phyloP scores from a whole-genome alignment of 768 basidiomycete genomes.

The Tulasnella sp. region DNA sequence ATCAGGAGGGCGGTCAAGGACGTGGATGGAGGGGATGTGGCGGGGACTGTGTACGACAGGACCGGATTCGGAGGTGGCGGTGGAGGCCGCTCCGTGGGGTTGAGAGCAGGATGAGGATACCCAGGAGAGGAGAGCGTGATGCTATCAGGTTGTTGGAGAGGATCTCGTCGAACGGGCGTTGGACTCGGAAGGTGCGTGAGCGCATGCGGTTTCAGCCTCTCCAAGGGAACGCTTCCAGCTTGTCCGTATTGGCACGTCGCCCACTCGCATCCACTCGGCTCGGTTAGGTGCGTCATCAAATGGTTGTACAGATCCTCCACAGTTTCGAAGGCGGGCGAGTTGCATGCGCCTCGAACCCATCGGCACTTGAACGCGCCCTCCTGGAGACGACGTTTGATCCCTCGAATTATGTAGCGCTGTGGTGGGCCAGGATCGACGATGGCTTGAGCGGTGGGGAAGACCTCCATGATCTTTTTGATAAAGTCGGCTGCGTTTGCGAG shows the following conservation, averaged over 20 bases:
- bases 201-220: constrained; percentile 59
- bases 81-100: constrained; percentile 62
- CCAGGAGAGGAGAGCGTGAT: constrained; percentile 55
- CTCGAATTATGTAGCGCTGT: constrained; percentile 81
- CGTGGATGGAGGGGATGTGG: too few relatives aligned
- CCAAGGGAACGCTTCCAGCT: constrained; percentile 42
- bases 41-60: too few relatives aligned
- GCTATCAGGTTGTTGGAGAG: constrained; percentile 62
- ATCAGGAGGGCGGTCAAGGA: too few relatives aligned
- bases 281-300: constrained; percentile 52
- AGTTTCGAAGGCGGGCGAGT: constrained; percentile 45
- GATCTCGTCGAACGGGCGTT: constrained; percentile 53
- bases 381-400: constrained; percentile 65
- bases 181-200: constrained; percentile 69
- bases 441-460: constrained; percentile 81
- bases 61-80: constrained; percentile 76
- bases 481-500: constrained; percentile 80
- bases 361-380: constrained; percentile 66
- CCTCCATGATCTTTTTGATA: constrained; percentile 84
- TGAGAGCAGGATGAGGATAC: constrained; percentile 52
- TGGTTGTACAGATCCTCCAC: constrained; percentile 72
- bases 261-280: constrained; percentile 57
- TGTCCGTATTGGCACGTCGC: constrained; percentile 52
- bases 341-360: constrained; percentile 66
- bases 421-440: constrained; percentile 73